Conservation (phyloP, 2,329 filamentous ascomycete species). For the Knufia fluminis region DNA sequence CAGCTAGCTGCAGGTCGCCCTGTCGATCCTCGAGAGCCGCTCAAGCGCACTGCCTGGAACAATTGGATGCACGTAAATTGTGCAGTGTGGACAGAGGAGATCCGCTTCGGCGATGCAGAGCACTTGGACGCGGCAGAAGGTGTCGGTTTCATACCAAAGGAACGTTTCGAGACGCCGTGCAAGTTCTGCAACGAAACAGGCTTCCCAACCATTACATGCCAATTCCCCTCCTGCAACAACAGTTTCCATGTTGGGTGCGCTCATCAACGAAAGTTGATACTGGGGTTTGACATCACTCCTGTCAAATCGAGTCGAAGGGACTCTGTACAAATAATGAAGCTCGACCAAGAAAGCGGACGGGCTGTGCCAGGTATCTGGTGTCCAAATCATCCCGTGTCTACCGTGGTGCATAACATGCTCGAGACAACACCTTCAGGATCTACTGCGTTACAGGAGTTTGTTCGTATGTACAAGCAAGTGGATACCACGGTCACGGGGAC, state of each 20-base stretch:
- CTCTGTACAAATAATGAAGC: constrained; percentile 65
- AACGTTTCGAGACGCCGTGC: constrained; percentile 68
- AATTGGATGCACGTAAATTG: constrained; percentile 98
- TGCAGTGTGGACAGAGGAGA: constrained; percentile 82
- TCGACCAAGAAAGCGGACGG: constrained; percentile 71
- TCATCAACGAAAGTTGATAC: constrained; percentile 66
- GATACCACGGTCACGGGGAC: constrained; percentile 85
- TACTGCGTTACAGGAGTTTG: constrained; percentile 78
- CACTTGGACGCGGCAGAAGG: constrained; percentile 81
- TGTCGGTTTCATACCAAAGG: constrained; percentile 67
- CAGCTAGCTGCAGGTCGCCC: constrained; percentile 81
- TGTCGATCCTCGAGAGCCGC: constrained; percentile 71
- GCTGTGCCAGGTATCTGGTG: constrained; percentile 86
- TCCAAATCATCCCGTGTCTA: constrained; percentile 73
- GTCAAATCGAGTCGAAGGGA: constrained; percentile 84
- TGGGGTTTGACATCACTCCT: constrained; percentile 84
- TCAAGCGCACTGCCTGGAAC: constrained; percentile 91
- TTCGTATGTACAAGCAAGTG: constrained; percentile 86
- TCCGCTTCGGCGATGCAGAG: constrained; percentile 81
- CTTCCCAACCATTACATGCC: constrained; percentile 69
- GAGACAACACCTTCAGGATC: constrained; percentile 63
- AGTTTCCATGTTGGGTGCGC: constrained; percentile 85
- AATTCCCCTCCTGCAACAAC: constrained; percentile 44
- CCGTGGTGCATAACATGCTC: constrained; percentile 66
- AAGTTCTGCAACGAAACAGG: constrained; percentile 67